phyloP scores from a whole-genome alignment of 2,329 filamentous ascomycete species.

The Alternaria arborescens region DNA sequence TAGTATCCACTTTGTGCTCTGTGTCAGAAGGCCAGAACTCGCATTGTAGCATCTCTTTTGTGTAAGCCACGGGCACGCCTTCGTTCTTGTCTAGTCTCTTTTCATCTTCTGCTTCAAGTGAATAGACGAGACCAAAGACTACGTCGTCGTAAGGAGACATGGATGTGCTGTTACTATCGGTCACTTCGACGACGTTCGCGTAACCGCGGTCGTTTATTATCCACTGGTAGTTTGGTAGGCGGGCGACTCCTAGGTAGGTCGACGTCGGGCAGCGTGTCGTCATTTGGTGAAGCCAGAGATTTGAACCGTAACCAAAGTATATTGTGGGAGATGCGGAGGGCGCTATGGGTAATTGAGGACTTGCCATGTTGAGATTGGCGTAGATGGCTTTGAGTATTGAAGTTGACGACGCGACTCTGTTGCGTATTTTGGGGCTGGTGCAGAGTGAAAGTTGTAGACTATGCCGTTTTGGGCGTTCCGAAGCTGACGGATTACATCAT shows the following conservation, averaged over 20 bases:
- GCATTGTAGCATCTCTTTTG: slow-evolving; percentile 59
- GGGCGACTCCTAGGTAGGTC: slow-evolving; percentile 64
- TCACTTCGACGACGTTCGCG: slow-evolving; percentile 67
- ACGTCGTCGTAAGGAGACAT: not conserved
- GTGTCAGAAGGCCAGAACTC: slow-evolving; percentile 52
- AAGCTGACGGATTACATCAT: slow-evolving; percentile 9
- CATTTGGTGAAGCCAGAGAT: slow-evolving; percentile 74
- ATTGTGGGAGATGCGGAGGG: slow-evolving; percentile 44
- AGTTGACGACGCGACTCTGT: not conserved
- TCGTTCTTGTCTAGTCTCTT: slow-evolving; percentile 58
- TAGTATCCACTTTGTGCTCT: slow-evolving; percentile 26
- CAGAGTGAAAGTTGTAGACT: slow-evolving; percentile 2
- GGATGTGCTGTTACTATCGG: slow-evolving; percentile 2
- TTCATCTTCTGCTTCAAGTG: slow-evolving; percentile 39
- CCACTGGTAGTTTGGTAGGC: slow-evolving; percentile 67
- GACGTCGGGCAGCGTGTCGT: slow-evolving; percentile 65
- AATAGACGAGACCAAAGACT: slow-evolving; percentile 50
- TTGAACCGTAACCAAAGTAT: slow-evolving; percentile 77
- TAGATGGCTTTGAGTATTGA: not conserved
- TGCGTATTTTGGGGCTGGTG: not conserved
- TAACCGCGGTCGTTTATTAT: slow-evolving; percentile 73
- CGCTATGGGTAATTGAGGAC: not conserved
- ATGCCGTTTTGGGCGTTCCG: slow-evolving; percentile 2
- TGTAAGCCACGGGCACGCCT: slow-evolving; percentile 69
- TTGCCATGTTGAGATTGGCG: slow-evolving; percentile 15